These are phyloP conservation scores for Ophiostoma montium DNA, from an alignment of 2,329 filamentous ascomycete genomes.

Conservation along the genomic window DNA sequence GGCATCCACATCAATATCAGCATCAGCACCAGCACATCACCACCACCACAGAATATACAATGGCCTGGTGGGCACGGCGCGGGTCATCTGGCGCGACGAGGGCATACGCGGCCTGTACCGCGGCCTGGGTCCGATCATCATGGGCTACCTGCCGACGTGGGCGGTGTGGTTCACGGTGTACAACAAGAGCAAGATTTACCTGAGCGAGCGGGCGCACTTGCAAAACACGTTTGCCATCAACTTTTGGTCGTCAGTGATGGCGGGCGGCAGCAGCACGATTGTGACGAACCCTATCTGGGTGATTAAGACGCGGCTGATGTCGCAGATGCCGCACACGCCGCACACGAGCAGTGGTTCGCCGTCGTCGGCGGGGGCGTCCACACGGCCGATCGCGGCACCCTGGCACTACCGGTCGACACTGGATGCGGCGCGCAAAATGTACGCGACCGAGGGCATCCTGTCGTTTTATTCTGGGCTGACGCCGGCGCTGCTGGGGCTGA, in stretches of 20 bases:
- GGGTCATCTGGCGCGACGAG: conserved; percentile 75
- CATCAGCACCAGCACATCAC: conserved; percentile 1
- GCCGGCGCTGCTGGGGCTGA: conserved; percentile 78
- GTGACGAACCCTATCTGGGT: conserved; percentile 98
- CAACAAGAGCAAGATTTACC: conserved; percentile 11
- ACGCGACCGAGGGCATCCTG: conserved; percentile 68
- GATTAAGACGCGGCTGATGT: conserved; percentile 97
- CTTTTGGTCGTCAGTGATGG: conserved; percentile 79
- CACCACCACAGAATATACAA: conserved; percentile 55
- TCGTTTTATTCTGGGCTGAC: conserved; percentile 95
- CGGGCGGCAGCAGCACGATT: conserved; percentile 83
- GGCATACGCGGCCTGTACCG: conserved; percentile 84
- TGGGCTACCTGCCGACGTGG: conserved; percentile 96
- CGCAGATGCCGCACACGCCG: conserved; percentile 55
- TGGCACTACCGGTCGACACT: conserved; percentile 87
- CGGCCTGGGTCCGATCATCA: conserved; percentile 81
- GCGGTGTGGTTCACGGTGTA: conserved; percentile 92
- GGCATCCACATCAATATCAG: neutral
- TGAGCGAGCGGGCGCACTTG: conserved; percentile 5
- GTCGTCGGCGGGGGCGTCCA: conserved; percentile 20
- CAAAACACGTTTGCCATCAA: conserved; percentile 60
- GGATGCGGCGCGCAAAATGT: conserved; percentile 94
- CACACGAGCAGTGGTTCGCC: too few species aligned
- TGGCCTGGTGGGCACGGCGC: conserved; percentile 75
- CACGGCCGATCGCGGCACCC: conserved; percentile 45